Conservation (phyloP, 768 basidiomycete genomes). For the Mycena rebaudengoi region DNA sequence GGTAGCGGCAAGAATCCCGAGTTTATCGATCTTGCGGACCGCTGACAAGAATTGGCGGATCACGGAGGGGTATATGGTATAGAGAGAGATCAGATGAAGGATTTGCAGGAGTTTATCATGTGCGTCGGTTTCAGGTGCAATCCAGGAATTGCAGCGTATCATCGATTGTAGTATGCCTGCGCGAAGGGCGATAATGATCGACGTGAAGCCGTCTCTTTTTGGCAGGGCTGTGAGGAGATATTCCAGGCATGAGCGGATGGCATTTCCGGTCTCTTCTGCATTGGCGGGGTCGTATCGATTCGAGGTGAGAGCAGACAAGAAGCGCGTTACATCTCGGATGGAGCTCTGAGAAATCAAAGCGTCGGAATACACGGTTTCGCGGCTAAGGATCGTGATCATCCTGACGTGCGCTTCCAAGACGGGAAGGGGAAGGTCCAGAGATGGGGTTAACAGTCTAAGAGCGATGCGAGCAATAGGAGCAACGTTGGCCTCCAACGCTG, state of each 20-base stretch:
- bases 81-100: not conserved
- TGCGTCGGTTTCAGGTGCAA: not conserved
- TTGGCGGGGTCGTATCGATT: not conserved
- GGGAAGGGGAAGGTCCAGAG: not conserved
- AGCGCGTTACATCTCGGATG: not conserved
- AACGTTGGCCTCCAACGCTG: not conserved
- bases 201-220: not conserved
- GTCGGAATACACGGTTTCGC: not conserved
- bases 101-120: not conserved
- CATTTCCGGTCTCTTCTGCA: not conserved
- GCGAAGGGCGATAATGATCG: not conserved
- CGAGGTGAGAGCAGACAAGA: not conserved
- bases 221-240: not conserved
- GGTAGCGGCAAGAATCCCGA: not conserved
- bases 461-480: not conserved
- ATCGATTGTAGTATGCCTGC: not conserved
- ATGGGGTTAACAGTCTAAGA: not conserved
- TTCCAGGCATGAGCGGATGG: not conserved
- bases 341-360: conserved; percentile 1
- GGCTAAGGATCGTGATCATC: not conserved
- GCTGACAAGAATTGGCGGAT: not conserved
- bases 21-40: not conserved
- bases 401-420: not conserved
- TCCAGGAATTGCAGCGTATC: not conserved
- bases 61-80: conserved; percentile 5